Base-by-base conservation (phyloP, 257 asterid genomes). In the Solanum sparsipilum region DNA sequence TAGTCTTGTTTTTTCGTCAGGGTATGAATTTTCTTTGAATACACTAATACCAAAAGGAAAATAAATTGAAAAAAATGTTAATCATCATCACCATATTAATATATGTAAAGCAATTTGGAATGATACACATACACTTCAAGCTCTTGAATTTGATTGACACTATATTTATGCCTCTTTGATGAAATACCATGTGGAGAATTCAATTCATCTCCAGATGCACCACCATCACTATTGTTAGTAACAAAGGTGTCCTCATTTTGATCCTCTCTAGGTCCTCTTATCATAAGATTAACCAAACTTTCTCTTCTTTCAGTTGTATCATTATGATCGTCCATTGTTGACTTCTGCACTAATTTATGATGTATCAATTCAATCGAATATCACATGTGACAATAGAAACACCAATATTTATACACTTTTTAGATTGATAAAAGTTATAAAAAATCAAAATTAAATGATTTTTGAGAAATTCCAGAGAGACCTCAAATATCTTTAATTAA, bases 11-110 rank as follows among this genome's bases (percentile, higher is more conserved):
- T 96, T 93, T 96, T 98, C 9, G 21, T 94, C 94, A 10, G 98
- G 99, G 70, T 95, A 96, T 1, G 97, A 95, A 38, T 94, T 95
- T 88, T 92, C 95, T 92, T 94, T 95, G 92, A 96, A 95, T 75
- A 92, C 86, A 89, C 98, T 96, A 70, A 6, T 85, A 60, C 44
- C 46, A 5, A 4, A 34, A 35, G 25, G 31, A 23, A 11, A 78
- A 39, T 25, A 6, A 6, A 76, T 38, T 38, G 7, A 12, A 39
- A 9, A 44, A 48, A 13, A 41, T 32, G 4, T 23, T 31, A 25
- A 67, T 65, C 36, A 13, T 5, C 32, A 71, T 70, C 23, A 58
- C 2, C 13, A 21, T 58, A 25, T 35, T 34, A 25, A 63, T 27
- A 9, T 2, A 52, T 52, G 23, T 52, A 52, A 16, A 6, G 4